Evolutionary conservation across 1,139 yeast genomes (phyloP).

Genomic region (Suhomyces panamericanus): DNA sequence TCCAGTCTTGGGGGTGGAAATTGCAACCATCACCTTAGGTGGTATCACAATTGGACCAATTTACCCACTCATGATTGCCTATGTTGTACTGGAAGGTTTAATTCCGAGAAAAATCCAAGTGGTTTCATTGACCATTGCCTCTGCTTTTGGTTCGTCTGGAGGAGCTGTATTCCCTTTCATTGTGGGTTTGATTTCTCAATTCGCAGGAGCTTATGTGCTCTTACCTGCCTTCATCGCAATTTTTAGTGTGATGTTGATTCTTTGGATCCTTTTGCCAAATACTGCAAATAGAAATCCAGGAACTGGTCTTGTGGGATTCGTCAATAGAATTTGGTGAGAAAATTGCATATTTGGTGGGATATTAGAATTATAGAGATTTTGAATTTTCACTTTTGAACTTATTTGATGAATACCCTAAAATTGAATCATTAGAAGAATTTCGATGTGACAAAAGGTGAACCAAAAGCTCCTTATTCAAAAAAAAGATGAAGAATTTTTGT

Average conservation of each 20-base stretch:
- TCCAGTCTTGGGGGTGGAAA: constrained; percentile 24
- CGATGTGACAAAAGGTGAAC: no score
- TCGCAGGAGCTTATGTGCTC: constrained; percentile 53
- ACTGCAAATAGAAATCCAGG: constrained; percentile 8
- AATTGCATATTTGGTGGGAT: constrained; percentile 1
- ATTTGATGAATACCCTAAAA: no score
- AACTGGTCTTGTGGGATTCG: constrained; percentile 1
- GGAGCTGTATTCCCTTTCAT: constrained; percentile 61
- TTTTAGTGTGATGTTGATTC: constrained; percentile 34
- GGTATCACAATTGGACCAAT: constrained; percentile 57
- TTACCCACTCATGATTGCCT: constrained; percentile 54
- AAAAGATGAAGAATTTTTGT: no score
- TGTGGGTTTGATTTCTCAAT: constrained; percentile 55
- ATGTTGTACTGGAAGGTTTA: constrained; percentile 39
- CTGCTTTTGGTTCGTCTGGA: constrained; percentile 63
- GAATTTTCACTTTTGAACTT: background rate
- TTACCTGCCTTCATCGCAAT: constrained; percentile 52
- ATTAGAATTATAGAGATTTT: constrained; percentile 10
- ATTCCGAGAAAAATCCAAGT: constrained; percentile 57
- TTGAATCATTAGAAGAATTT: no score
- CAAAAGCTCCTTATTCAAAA: no score
- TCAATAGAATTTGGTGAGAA: constrained; percentile 6
- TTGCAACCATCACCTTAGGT: constrained; percentile 43
- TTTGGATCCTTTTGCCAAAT: constrained; percentile 52
- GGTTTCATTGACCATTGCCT: constrained; percentile 52